phyloP scores from a whole-genome alignment of 495 filamentous ascomycete genomes.

The Daldinia decipiens region DNA sequence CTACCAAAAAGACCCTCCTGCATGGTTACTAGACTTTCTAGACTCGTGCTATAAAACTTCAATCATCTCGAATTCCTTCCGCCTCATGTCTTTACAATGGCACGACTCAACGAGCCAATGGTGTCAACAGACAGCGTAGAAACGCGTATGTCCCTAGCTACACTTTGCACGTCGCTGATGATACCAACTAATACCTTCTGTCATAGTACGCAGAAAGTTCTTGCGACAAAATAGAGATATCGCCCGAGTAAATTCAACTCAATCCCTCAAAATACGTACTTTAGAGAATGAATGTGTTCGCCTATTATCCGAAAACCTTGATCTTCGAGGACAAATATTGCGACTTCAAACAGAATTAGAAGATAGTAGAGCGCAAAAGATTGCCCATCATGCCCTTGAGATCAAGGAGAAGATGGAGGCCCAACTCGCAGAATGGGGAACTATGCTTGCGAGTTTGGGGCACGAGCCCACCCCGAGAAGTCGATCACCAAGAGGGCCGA shows the following conservation, averaged over 20 bases:
- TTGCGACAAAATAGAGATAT: slow-evolving; percentile 95
- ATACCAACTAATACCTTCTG: slow-evolving; percentile 26
- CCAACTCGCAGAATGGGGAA: slow-evolving; percentile 73
- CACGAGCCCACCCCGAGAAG: slow-evolving; percentile 57
- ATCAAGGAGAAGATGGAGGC: slow-evolving; percentile 75
- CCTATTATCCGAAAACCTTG: slow-evolving; percentile 86
- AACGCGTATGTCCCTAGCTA: slow-evolving; percentile 69
- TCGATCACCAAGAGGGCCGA: slow-evolving; percentile 49
- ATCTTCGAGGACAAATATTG: slow-evolving; percentile 80
- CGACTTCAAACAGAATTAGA: slow-evolving; percentile 74
- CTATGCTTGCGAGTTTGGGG: slow-evolving; percentile 71
- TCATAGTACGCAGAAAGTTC: slow-evolving; percentile 82
- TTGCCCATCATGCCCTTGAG: slow-evolving; percentile 70
- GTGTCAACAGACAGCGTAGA: slow-evolving; percentile 79
- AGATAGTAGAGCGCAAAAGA: slow-evolving; percentile 55
- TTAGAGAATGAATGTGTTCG: slow-evolving; percentile 87
- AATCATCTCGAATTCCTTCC: slow-evolving; percentile 28
- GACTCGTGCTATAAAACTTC: slow-evolving; percentile 31
- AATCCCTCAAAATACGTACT: slow-evolving; percentile 86
- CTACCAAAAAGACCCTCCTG: slow-evolving; percentile 15
- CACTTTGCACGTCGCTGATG: not conserved
- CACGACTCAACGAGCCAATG: slow-evolving; percentile 86
- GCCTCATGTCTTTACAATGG: slow-evolving; percentile 69
- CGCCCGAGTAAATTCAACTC: slow-evolving; percentile 87
- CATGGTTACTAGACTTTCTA: slow-evolving; percentile 25